phyloP scores from a whole-genome alignment of 768 basidiomycete genomes.

The Tulasnella sp. region DNA sequence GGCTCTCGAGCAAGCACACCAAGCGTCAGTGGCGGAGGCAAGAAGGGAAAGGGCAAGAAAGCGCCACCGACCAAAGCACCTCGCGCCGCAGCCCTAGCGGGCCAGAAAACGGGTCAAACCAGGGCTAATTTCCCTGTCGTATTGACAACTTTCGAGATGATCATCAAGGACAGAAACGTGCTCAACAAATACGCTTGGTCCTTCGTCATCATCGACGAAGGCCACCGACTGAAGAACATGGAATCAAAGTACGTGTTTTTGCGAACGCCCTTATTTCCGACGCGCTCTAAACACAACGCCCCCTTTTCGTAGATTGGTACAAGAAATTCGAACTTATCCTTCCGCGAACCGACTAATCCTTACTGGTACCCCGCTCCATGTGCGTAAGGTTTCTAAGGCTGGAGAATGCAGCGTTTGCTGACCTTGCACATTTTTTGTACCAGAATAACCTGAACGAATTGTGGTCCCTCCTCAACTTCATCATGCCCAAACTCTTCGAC shows the following conservation, averaged over 20 bases:
- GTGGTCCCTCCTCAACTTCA: conserved; percentile 94
- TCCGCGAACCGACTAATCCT: conserved; percentile 87
- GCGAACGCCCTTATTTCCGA: conserved; percentile 9
- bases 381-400: conserved; percentile 38
- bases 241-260: conserved; percentile 57
- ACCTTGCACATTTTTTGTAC: neutral
- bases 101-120: neutral
- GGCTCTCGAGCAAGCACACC: conserved; percentile 17
- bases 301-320: conserved; percentile 52
- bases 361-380: conserved; percentile 94
- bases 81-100: neutral
- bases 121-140: conserved; percentile 34
- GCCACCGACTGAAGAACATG: conserved; percentile 92
- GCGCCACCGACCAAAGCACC: neutral
- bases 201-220: conserved; percentile 95
- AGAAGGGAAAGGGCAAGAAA: neutral
- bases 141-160: conserved; percentile 88
- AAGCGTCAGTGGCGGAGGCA: neutral
- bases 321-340: conserved; percentile 81
- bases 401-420: neutral
- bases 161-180: conserved; percentile 73
- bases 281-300: conserved; percentile 15
- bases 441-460: conserved; percentile 95
- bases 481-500: conserved; percentile 88
- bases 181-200: conserved; percentile 69